Evolutionary conservation across 805 yeast genomes (phyloP).

Genomic region (Kluyveromyces wickerhamii): DNA sequence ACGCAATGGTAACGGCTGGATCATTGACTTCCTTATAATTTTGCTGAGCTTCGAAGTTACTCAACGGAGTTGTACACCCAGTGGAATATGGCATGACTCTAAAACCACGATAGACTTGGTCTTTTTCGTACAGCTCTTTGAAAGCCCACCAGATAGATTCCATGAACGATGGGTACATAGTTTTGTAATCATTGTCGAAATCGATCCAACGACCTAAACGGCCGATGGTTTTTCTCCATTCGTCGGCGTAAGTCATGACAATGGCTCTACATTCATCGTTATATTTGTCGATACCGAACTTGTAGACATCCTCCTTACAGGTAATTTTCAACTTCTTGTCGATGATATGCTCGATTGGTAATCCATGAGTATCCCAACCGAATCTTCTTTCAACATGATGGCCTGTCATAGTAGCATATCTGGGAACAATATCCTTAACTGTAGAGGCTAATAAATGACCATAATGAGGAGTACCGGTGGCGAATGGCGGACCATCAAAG

Average conservation of each 20-base stretch:
- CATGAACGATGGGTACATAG: conserved; percentile 92
- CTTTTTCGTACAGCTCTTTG: conserved; percentile 76
- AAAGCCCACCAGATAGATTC: conserved; percentile 99
- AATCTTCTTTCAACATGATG: conserved; percentile 93
- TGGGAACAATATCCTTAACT: conserved; percentile 92
- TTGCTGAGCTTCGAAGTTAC: conserved; percentile 97
- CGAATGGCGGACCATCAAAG: conserved; percentile 99
- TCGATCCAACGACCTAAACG: conserved; percentile 99
- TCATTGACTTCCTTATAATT: conserved; percentile 95
- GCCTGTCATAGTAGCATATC: conserved; percentile 98
- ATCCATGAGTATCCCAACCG: conserved; percentile 99
- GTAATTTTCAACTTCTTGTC: conserved; percentile 94
- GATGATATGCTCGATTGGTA: conserved; percentile 97
- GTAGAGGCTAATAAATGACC: conserved; percentile 97
- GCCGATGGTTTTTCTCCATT: conserved; percentile 90
- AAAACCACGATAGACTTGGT: conserved; percentile 86
- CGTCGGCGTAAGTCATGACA: conserved; percentile 94
- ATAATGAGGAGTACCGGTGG: conserved; percentile 98
- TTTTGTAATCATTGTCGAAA: conserved; percentile 96
- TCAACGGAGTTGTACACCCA: conserved; percentile 91
- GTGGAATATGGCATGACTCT: conserved; percentile 99
- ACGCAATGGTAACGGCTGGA: conserved; percentile 92
- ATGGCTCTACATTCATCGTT: conserved; percentile 92
- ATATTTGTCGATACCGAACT: conserved; percentile 88
- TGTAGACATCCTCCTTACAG: conserved; percentile 90